Base-by-base conservation (phyloP, 257 asterid genomes). In the Galeopsis tetrahit region DNA sequence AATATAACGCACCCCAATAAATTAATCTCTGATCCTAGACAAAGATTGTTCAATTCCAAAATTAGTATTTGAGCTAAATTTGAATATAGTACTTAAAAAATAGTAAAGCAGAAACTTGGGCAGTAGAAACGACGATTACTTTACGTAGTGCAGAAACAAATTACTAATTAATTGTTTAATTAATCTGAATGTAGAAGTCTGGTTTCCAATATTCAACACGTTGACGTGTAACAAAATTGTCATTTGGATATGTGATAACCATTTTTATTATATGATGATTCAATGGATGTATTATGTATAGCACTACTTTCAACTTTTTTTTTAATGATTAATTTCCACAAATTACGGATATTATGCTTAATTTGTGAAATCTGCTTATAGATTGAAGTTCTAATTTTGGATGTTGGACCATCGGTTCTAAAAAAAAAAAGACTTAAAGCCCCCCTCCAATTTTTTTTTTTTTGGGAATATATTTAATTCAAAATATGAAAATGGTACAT, bases 131-230 rank as follows among this genome's bases (percentile, higher is more conserved):
- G 43, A 8, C 43, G 11, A 40, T 38, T 40, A 58, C 49, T 60
- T 75, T 68, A 70, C 75, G 74, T 68, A 51, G 55, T 49, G 65
- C 65, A 75, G 33, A 75, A 49, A 75, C 69, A 68, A 68, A 67
- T 75, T 42, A 44, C 4, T 51, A 39, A 1, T 6, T 39, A 39
- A 5, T 39, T 8, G 44, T 39, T 5, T 6, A 39, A 39, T 5
- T 6, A 39, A 39, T 8, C 44, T 39, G 8, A 59, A 44, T 40
- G 59, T 11, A 6, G 14, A 46, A 46, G 52, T 46, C 14, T 11
- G 4, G 28, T 63, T 40, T 42, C 44, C 57, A 46, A 65, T 40
- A 66, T 65, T 55, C 52, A 32, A 74, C 55, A 65, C 60, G 72
- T 1, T 61, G 76, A 62, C 69, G 63, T 52, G 34, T 61, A 60